Base-by-base conservation (phyloP, 2,329 filamentous ascomycete genomes). In the Xylariales sp. region DNA sequence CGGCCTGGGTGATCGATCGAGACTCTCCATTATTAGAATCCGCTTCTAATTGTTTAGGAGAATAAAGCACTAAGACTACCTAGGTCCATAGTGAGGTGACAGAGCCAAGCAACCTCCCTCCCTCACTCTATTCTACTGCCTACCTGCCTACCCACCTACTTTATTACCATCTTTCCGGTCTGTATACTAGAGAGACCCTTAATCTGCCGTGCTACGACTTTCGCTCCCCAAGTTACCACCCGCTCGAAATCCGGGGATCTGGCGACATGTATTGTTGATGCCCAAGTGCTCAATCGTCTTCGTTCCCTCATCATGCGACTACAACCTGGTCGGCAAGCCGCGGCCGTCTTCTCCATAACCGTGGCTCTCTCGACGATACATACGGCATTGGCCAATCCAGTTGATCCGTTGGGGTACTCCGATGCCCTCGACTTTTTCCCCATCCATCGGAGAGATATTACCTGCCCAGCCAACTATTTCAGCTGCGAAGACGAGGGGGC, bases 391-490 rank as follows among this genome's bases (percentile, higher is more conserved):
- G 71, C 74, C 60, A 67, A 75, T 57, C 64, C 72, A 1, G 53
- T 73, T 64, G 70, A 75, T 32, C 72, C 74, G n/a, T 58, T 76
- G 32, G 70, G 69, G 53, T 77, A 72, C 46, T 68, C 72, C 34
- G 65, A 71, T 5, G 64, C 72, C 55, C 53, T 73, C 45, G 67
- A 73, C 34, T 78, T 72, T 55, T 73, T 70, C 16, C 65, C 73
- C n/a, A 69, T 74, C 39, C 73, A 70, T 36, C 72, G 63, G 65
- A 74, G 77, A 63, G 75, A 72, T 30, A 74, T 70, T 50, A 73
- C 78, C 59, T 87, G 86, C 67, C 83, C 85, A 7, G 78, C 79
- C 57, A 81, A 85, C 72, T 86, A 83, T 67, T 86, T 82, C 74
- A 83, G 81, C 65, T 88, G 86, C 75, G 81, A 84, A 23, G 74